Conservation (phyloP, 495 filamentous ascomycete genomes). For the Daldinia concentrica region DNA sequence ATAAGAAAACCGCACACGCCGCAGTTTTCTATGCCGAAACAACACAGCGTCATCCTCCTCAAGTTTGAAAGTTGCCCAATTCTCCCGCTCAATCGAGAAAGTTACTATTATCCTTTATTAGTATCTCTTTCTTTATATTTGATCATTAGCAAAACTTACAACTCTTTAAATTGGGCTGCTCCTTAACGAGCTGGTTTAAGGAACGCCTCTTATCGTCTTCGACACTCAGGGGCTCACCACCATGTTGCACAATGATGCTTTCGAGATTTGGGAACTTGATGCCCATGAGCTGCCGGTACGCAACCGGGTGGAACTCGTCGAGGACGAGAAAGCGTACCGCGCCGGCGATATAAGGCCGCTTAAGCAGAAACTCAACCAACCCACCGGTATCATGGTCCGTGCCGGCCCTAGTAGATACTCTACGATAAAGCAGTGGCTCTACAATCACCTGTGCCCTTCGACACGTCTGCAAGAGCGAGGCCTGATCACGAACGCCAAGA, state of each 20-base stretch:
- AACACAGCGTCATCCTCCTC: conserved; percentile 31
- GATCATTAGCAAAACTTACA: conserved; percentile 10
- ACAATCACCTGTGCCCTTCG: conserved; percentile 15
- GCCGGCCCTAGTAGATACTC: conserved; percentile 13
- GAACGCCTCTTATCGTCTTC: conserved; percentile 23
- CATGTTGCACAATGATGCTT: conserved; percentile 30
- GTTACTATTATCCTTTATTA: conserved; percentile 21
- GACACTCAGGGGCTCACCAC: conserved; percentile 13
- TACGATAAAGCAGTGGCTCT: conserved; percentile 31
- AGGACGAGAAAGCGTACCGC: conserved; percentile 25
- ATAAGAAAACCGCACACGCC: conserved; percentile 28
- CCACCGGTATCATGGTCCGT: conserved; percentile 22
- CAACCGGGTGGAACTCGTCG: conserved; percentile 37
- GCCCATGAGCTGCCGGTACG: conserved; percentile 34
- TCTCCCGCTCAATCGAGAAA: conserved; percentile 28
- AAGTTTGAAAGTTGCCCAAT: conserved; percentile 8
- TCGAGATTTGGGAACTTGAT: conserved; percentile 34
- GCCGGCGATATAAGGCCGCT: conserved; percentile 23
- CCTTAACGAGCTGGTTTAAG: conserved; percentile 25
- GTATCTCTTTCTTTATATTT: conserved; percentile 4
- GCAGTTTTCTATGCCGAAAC: conserved; percentile 34
- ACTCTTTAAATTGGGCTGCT: conserved; percentile 33
- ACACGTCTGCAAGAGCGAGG: conserved; percentile 25
- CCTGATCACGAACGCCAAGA: conserved; percentile 23
- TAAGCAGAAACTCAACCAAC: conserved; percentile 21